phyloP scores from a whole-genome alignment of 176 grass and related monocot genomes.

The Eragrostis curvula region DNA sequence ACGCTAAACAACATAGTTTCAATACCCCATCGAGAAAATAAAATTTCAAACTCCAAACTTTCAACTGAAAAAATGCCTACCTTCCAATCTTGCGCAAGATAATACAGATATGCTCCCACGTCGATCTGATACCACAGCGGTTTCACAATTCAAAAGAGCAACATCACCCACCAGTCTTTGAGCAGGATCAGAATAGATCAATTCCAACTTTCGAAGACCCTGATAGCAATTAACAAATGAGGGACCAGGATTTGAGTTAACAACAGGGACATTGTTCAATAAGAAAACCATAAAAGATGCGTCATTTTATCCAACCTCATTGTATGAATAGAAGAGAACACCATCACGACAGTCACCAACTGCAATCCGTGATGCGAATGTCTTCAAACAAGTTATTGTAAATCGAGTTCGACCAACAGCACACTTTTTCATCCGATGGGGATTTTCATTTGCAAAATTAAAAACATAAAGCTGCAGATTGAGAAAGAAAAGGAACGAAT shows the following conservation, averaged over 20 bases:
- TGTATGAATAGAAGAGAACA: constrained; percentile 94
- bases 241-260: constrained; percentile 29
- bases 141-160: constrained; percentile 80
- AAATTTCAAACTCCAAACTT: neutral
- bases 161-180: constrained; percentile 93
- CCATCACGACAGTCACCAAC: constrained; percentile 99
- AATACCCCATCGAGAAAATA: neutral
- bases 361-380: constrained; percentile 78
- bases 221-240: constrained; percentile 41
- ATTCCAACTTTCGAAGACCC: constrained; percentile 80
- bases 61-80: constrained; percentile 44
- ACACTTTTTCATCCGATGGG: constrained; percentile 72
- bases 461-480: constrained; percentile 75
- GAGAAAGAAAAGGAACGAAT: constrained; percentile 27
- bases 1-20: neutral
- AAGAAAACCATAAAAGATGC: constrained; percentile 27
- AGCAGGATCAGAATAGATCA: constrained; percentile 81
- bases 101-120: constrained; percentile 91
- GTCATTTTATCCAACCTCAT: constrained; percentile 65
- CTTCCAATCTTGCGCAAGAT: constrained; percentile 81
- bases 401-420: constrained; percentile 72
- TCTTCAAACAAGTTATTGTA: constrained; percentile 90
- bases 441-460: constrained; percentile 85
- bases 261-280: constrained; percentile 8
- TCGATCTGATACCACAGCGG: constrained; percentile 92